Evolutionary conservation across 164 flowering plant genomes (phyloP).

Genomic region (Stephania yunnanensis): DNA sequence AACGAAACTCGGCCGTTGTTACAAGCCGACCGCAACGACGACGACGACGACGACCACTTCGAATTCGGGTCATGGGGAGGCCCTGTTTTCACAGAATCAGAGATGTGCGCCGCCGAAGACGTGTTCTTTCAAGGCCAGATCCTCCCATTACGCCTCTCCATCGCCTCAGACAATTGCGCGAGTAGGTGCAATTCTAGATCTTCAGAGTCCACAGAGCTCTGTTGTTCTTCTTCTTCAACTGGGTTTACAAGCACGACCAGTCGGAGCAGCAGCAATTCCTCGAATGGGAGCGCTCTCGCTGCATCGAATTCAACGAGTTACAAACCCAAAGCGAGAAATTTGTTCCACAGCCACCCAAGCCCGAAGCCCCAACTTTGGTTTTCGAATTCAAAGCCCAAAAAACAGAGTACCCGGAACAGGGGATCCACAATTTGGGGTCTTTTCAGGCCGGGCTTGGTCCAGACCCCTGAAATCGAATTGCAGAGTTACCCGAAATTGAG

Average conservation of each 20-base stretch:
- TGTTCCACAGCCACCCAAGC: slow-evolving; percentile 49
- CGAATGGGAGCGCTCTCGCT: neutral
- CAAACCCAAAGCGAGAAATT: slow-evolving; percentile 25
- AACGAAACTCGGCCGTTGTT: neutral
- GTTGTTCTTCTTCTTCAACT: slow-evolving; percentile 8
- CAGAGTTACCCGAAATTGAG: slow-evolving; percentile 35
- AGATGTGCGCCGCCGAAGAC: slow-evolving; percentile 75
- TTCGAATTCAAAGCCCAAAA: slow-evolving; percentile 11
- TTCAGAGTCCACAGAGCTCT: too few relatives aligned
- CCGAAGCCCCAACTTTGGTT: slow-evolving; percentile 49
- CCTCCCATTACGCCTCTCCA: slow-evolving; percentile 61
- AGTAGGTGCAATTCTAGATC: neutral
- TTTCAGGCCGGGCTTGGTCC: slow-evolving; percentile 49
- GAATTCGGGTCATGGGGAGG: slow-evolving; percentile 41
- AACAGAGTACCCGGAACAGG: slow-evolving; percentile 5
- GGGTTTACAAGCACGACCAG: slow-evolving; percentile 22
- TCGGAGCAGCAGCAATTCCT: slow-evolving; percentile 46
- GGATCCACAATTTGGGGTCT: slow-evolving; percentile 49
- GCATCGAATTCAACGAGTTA: slow-evolving; percentile 10
- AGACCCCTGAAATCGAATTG: slow-evolving; percentile 54
- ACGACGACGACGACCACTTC: slow-evolving; percentile 29
- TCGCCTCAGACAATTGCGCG: slow-evolving; percentile 37
- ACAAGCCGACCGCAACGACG: slow-evolving; percentile 18
- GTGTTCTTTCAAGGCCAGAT: slow-evolving; percentile 70
- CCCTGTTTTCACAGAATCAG: slow-evolving; percentile 21